Base-by-base conservation (phyloP, 1,139 yeast species). In the Lizanozyma gosingica region DNA sequence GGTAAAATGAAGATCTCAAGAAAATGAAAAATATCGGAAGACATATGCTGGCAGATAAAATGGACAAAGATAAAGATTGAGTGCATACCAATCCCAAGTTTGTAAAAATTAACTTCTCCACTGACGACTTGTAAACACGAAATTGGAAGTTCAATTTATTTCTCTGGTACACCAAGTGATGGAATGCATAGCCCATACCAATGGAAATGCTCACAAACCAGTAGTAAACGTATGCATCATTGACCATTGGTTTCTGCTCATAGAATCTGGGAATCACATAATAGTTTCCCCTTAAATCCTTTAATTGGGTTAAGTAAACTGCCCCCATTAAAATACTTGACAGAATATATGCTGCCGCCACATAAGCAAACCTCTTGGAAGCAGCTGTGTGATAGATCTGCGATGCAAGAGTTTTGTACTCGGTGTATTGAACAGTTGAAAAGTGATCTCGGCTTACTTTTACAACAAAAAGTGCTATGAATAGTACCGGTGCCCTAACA, bases 191-290 rank as follows among this genome's bases (percentile, higher is more conserved):
- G 8, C 70, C 41, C 0, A 69, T 8, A 1, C 43, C 27, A 14
- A 64, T 47, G 33, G 65, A 55, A 4, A 69, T 50, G 2, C 67
- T 52, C 41, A 63, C 65, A 43, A 59, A 62, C 69, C 74, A 73
- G 50, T 63, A 71, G 52, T 68, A 81, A 3, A 80, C 69, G 63
- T 74, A 77, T 43, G 72, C 68, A 53, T 83, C 92, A 51, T 81
- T 83, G 40, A 80, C 55, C 40, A 72, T 66, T 1, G 84, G 81
- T 43, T 67, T 69, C 40, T 73, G 73, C 40, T 71, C 60, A 48
- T 66, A 71, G 64, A 78, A 64, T 55, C 73, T 60, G 50, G 76
- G 53, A 59, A 71, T 45, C 50, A 59, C 48, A 45, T 60, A 65
- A 45, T 61, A 67, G 47, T 34, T 6, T 6, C 29, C 29, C 11